These are phyloP conservation scores for Xylaria venustula DNA, from an alignment of 495 filamentous ascomycete genomes.

Conservation along the genomic window DNA sequence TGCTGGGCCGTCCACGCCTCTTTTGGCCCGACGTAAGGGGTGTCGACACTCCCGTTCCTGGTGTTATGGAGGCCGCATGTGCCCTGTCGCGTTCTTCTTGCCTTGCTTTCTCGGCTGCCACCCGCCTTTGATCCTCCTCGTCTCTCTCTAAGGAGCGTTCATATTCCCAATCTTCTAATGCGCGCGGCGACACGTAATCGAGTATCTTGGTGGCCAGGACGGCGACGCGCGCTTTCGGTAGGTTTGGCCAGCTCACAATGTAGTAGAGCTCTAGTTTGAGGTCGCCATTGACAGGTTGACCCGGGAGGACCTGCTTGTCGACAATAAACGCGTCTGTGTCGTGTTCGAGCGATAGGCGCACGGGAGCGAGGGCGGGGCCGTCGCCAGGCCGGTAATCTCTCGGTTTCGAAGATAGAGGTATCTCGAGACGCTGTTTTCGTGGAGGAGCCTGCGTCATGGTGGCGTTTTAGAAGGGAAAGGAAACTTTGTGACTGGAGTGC, in stretches of 20 bases:
- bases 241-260: conserved; percentile 42
- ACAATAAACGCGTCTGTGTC: conserved; percentile 48
- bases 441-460: conserved; percentile 16
- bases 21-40: neutral
- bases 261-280: conserved; percentile 37
- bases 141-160: conserved; percentile 27
- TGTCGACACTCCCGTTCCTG: conserved; percentile 5
- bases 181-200: conserved; percentile 46
- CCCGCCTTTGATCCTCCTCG: conserved; percentile 18
- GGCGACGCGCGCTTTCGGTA: conserved; percentile 36
- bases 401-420: conserved; percentile 33
- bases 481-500: neutral
- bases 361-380: conserved; percentile 35
- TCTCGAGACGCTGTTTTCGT: conserved; percentile 25
- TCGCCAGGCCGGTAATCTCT: conserved; percentile 37
- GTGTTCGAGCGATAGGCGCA: conserved; percentile 32
- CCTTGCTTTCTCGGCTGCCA: conserved; percentile 14
- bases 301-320: conserved; percentile 41
- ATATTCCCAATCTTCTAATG: conserved; percentile 47
- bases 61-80: neutral
- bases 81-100: conserved; percentile 13
- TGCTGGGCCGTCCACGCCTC: conserved; percentile 28
- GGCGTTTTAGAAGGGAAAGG: neutral
- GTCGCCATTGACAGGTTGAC: conserved; percentile 26
- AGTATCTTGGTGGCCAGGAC: conserved; percentile 37